Evolutionary conservation across 768 basidiomycete genomes (phyloP).

Genomic region (Trametes coccinea): DNA sequence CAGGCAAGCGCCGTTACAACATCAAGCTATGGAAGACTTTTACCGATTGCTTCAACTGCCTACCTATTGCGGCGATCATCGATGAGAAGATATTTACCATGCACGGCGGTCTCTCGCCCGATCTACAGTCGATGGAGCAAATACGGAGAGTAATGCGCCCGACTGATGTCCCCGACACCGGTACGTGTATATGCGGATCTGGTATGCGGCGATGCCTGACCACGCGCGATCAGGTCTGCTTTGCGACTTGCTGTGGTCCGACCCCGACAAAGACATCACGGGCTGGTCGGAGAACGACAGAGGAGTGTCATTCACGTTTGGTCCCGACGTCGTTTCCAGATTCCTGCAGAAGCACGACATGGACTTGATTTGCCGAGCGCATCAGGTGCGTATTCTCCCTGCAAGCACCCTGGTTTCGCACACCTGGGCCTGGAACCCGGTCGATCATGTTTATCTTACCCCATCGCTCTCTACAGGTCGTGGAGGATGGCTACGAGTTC

Average conservation of each 20-base stretch:
- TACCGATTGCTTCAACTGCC: constrained; percentile 99
- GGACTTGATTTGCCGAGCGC: constrained; percentile 98
- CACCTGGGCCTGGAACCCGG: neutral
- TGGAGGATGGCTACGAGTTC: constrained; percentile 99
- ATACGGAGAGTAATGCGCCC: constrained; percentile 99
- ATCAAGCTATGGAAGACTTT: constrained; percentile 99
- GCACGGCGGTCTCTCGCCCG: constrained; percentile 97
- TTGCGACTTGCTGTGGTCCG: constrained; percentile 97
- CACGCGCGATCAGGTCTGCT: constrained; percentile 63
- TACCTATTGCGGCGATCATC: constrained; percentile 98
- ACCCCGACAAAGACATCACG: constrained; percentile 98
- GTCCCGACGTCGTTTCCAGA: constrained; percentile 95
- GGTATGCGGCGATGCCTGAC: neutral
- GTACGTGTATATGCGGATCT: constrained; percentile 42
- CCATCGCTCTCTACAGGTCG: constrained; percentile 58
- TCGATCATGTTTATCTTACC: constrained; percentile 7
- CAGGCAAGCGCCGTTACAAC: constrained; percentile 99
- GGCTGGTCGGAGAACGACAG: constrained; percentile 99
- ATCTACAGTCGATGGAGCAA: constrained; percentile 99
- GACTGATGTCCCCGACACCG: constrained; percentile 98
- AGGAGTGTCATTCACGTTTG: constrained; percentile 98
- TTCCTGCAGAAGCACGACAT: constrained; percentile 99
- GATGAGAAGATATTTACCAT: constrained; percentile 99
- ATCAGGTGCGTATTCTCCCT: constrained; percentile 66
- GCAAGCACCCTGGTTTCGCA: constrained; percentile 5